Percentiles rank a stretch among this genome's conserved stretches.
Conservation (phyloP, 345 rosid genomes). For the Salix koriyanagi region DNA sequence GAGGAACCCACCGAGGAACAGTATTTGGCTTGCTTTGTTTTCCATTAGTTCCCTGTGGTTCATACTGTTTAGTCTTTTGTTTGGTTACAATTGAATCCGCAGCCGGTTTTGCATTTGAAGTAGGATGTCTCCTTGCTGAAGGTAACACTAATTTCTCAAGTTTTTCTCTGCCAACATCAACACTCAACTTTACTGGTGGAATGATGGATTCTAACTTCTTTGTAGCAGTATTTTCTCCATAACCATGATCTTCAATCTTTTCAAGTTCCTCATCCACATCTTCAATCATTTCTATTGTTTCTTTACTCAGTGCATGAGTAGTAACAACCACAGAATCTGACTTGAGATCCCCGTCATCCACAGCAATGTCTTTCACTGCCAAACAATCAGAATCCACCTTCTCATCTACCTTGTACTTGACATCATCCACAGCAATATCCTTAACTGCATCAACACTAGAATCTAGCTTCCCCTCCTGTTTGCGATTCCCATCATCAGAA, state of each 20-base stretch:
- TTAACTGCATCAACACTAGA: conserved; percentile 58
- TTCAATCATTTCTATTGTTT: conserved; percentile 36
- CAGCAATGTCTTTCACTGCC: conserved; percentile 75
- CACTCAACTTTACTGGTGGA: conserved; percentile 25
- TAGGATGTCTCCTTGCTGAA: conserved; percentile 45
- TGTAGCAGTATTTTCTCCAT: conserved; percentile 29
- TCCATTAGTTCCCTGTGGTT: conserved; percentile 44
- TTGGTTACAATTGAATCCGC: conserved; percentile 46
- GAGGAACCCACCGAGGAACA: conserved; percentile 78
- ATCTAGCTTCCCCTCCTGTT: conserved; percentile 44
- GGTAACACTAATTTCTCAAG: conserved; percentile 49
- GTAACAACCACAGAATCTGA: conserved; percentile 23
- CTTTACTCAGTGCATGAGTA: conserved; percentile 32
- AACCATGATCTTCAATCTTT: conserved; percentile 42
- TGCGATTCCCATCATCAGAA: conserved; percentile 57
- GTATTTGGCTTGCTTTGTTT: conserved; percentile 73
- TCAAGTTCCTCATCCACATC: conserved; percentile 33
- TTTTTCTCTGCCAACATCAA: conserved; percentile 38
- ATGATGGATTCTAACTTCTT: conserved; percentile 36
- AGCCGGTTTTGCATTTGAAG: conserved; percentile 38
- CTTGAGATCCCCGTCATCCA: conserved; percentile 65
- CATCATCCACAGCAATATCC: conserved; percentile 93
- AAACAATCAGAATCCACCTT: conserved; percentile 45
- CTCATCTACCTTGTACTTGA: conserved; percentile 56
- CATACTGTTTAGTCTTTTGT: conserved; percentile 62